phyloP scores from a whole-genome alignment of 2,329 filamentous ascomycete genomes.

The Fusarium napiforme region DNA sequence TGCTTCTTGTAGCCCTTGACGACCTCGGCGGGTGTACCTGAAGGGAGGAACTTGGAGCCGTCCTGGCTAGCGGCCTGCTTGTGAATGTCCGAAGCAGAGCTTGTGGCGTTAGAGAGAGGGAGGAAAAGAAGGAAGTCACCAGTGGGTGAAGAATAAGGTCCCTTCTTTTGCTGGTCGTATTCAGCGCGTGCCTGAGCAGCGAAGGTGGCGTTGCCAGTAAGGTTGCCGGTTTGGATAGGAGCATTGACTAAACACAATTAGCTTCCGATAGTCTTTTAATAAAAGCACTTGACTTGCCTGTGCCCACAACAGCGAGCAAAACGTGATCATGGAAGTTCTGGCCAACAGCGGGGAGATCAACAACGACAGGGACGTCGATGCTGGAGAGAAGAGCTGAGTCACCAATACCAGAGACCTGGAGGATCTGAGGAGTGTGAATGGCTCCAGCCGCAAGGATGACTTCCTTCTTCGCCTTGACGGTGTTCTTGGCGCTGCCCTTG shows the following conservation, averaged over 20 bases:
- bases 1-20: conserved; percentile 31
- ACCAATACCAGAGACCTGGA: conserved; percentile 63
- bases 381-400: conserved; percentile 48
- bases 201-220: conserved; percentile 32
- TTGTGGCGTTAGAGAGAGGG: conserved; percentile 25
- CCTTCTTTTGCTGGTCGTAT: conserved; percentile 20
- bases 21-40: conserved; percentile 20
- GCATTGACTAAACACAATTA: conserved; percentile 10
- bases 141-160: conserved; percentile 21
- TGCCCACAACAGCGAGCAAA: conserved; percentile 1
- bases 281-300: not conserved
- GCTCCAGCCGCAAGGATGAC: conserved; percentile 56
- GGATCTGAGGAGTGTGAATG: conserved; percentile 55
- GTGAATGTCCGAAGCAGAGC: conserved; percentile 8
- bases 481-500: not conserved
- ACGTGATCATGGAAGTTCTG: conserved; percentile 58
- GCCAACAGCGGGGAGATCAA: conserved; percentile 61
- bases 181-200: conserved; percentile 19
- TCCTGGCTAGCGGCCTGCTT: conserved; percentile 16
- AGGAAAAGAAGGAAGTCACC: conserved; percentile 33
- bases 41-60: conserved; percentile 12
- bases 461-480: conserved; percentile 47
- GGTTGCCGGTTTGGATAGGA: conserved; percentile 11
- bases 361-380: conserved; percentile 54
- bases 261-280: no score